Evolutionary conservation across 108 stramenopile species (phyloP).

Genomic region (Nitzschia sp.): DNA sequence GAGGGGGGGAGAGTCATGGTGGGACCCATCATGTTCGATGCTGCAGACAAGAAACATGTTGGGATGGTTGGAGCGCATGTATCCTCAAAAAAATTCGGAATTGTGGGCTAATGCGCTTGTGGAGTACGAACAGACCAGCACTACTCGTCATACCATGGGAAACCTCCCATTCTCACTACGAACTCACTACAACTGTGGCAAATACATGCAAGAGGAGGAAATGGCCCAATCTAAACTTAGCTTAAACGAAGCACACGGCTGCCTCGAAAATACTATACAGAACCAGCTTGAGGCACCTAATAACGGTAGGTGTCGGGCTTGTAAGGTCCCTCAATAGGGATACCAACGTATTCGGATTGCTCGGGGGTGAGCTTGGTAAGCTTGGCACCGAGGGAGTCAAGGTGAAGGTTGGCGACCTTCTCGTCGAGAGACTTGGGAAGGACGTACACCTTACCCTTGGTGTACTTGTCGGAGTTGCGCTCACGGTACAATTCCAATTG

Average conservation of each 20-base stretch:
- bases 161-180: too few species aligned
- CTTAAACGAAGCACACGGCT: constrained; percentile 4
- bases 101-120: too few species aligned
- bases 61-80: too few species aligned
- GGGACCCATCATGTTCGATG: too few species aligned
- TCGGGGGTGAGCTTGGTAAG: constrained; percentile 90
- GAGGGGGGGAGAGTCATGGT: too few species aligned
- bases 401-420: constrained; percentile 98
- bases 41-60: too few species aligned
- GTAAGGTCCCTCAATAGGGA: constrained; percentile 93
- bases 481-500: constrained; percentile 99
- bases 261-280: not conserved
- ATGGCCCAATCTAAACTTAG: too few species aligned
- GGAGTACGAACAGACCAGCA: too few species aligned
- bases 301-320: constrained; percentile 99
- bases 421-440: constrained; percentile 98
- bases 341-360: constrained; percentile 97
- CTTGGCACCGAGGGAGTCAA: constrained; percentile 93
- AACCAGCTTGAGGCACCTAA: constrained; percentile 42
- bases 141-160: too few species aligned
- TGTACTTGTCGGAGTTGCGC: constrained; percentile 92
- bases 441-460: constrained; percentile 94
- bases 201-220: too few species aligned
- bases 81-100: too few species aligned
- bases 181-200: too few species aligned